Evolutionary conservation across 768 basidiomycete species (phyloP), one percentile per base, ranked within the genome.

Genomic region (Suillus weaverae): DNA sequence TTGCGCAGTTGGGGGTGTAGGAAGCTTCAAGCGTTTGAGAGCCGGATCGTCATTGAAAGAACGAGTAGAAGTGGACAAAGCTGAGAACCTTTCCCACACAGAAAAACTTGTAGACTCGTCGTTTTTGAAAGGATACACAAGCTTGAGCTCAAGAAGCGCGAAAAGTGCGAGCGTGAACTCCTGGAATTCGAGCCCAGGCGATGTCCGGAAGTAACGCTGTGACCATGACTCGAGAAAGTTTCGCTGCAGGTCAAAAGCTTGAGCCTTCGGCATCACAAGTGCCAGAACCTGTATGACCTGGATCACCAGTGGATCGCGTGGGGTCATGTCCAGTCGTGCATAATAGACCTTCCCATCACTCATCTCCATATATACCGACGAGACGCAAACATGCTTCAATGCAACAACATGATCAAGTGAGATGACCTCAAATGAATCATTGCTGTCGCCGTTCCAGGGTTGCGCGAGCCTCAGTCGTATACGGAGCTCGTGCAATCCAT

Each of bases 261-360:
- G 74, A 16, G 87, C 83, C 0, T 80, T 67, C 1, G 90, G 85
- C 16, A 95, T 70, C 11, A 84, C 81, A 30, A 87, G 78, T 0
- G 92, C 83, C 7, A 96, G 80, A 8, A 86, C 80, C 55, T 86
- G 81, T 51, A 97, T 76, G 62, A 84, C 86, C 62, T 85, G 84
- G 33, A 72, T 74, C 10, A 88, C 88, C 18, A 94, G 79, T 7
- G 71, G 67, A 68, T 89, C 85, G 48, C 79, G 78, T 0, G 90
- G 85, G 8, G 81, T 74, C 63, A 90, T 78, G 68, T 89, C 84
- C 22, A 92, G 77, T 18, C 81, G 80, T 5, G 81, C 77, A 1
- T 84, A 81, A 10, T 80, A 76, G 46, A 70, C 70, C 61, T 79
- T 78, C 3, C 85, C 86, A 66, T 88, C 84, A 26, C 80, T 75